Conservation (phyloP, 805 yeast genomes). For the Wickerhamomyces kurtzmanii region DNA sequence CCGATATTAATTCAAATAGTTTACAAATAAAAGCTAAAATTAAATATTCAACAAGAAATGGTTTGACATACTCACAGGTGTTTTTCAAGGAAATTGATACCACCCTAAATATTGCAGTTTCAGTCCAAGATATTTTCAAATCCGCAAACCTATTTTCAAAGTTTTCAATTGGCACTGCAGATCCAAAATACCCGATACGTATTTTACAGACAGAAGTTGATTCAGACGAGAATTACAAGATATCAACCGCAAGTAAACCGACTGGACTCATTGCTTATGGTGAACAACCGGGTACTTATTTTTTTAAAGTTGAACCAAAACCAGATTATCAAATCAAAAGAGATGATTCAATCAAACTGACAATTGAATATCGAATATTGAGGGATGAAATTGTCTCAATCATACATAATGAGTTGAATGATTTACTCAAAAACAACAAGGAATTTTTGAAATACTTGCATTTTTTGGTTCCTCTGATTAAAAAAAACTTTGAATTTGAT, state of each 20-base stretch:
- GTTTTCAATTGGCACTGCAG: conserved; percentile 58
- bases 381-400: no score
- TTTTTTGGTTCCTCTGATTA: no score
- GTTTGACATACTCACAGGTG: conserved; percentile 17
- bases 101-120: conserved; percentile 53
- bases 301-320: conserved; percentile 37
- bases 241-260: conserved; percentile 19
- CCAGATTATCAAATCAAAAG: no score
- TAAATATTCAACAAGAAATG: conserved; percentile 11
- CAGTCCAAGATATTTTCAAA: conserved; percentile 73
- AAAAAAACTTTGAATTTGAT: no score
- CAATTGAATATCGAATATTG: no score
- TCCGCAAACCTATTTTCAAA: conserved; percentile 47
- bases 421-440: no score
- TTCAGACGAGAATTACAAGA: conserved; percentile 22
- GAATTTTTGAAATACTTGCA: no score
- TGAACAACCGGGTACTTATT: conserved; percentile 61
- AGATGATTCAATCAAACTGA: no score
- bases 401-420: no score
- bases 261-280: conserved; percentile 40
- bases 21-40: conserved; percentile 15
- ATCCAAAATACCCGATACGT: conserved; percentile 40
- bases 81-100: conserved; percentile 31
- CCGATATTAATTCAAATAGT: no score
- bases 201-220: conserved; percentile 32